A percentile compares a stretch with the other conserved stretches of the same genome.
Conservation (phyloP, 345 rosid species). For the Dipteronia sinensis region DNA sequence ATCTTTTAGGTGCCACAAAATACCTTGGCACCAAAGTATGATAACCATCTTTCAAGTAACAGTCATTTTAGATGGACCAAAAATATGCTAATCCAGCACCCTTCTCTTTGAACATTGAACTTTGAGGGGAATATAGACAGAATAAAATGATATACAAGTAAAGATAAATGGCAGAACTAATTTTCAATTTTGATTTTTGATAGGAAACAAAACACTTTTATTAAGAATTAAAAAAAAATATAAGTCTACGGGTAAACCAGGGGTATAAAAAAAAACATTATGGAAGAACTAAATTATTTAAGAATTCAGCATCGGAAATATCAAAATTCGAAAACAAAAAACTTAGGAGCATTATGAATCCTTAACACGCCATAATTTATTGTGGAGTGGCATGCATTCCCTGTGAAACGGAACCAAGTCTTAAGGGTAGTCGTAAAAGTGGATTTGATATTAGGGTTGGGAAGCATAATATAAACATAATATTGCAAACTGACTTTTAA, state of each 20-base stretch:
- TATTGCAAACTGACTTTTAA: background rate
- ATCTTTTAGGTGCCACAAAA: background rate
- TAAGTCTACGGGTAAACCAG: background rate
- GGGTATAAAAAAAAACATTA: background rate
- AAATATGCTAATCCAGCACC: constrained; percentile 1
- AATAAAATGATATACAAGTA: background rate
- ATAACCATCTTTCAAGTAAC: background rate
- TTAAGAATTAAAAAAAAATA: background rate
- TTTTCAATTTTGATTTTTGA: background rate
- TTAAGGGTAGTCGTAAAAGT: background rate
- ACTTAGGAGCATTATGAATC: background rate
- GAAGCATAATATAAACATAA: background rate
- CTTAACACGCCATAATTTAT: background rate
- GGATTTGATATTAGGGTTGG: background rate
- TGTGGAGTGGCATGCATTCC: background rate
- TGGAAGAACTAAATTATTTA: background rate
- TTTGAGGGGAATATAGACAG: background rate
- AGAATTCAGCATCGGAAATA: background rate
- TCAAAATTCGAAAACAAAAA: background rate
- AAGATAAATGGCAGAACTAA: background rate
- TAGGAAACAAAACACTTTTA: background rate
- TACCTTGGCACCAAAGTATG: constrained; percentile 1
- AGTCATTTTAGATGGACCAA: constrained; percentile 14
- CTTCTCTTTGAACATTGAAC: background rate
- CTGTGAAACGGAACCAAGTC: background rate